Evolutionary conservation across 2,329 filamentous ascomycete species (phyloP).

Genomic region (Aureobasidium sp.): DNA sequence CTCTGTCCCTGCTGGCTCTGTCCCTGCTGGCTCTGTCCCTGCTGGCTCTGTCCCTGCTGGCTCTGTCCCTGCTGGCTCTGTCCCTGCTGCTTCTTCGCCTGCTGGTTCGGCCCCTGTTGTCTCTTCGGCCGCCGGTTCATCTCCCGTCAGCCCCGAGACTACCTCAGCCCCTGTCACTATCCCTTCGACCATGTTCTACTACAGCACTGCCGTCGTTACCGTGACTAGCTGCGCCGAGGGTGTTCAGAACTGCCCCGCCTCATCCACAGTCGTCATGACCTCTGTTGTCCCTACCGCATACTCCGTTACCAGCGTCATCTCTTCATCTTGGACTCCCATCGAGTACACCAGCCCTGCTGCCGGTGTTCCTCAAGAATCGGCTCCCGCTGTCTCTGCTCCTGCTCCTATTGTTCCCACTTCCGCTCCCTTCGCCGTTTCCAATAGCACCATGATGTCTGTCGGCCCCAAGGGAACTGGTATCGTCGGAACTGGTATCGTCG

Average conservation of each 20-base stretch:
- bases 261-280: neutral
- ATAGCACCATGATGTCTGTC: constrained; percentile 7
- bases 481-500: neutral
- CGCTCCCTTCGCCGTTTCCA: constrained; percentile 5
- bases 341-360: neutral
- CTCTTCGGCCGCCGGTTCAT: neutral
- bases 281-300: neutral
- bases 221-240: constrained; percentile 28
- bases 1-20: no score
- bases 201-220: constrained; percentile 21
- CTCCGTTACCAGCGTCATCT: neutral
- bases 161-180: neutral
- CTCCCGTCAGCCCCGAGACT: constrained; percentile 4
- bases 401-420: constrained; percentile 9
- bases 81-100: constrained; percentile 4
- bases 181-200: constrained; percentile 13
- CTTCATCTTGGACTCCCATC: constrained; percentile 16
- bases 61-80: neutral
- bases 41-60: constrained; percentile 5
- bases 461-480: neutral
- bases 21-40: neutral
- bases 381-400: constrained; percentile 7
- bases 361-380: neutral
- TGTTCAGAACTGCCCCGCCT: constrained; percentile 18
- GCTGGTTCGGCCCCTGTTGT: constrained; percentile 11